A percentile compares a stretch with the other conserved stretches of the same genome.
These are phyloP conservation scores for Amoebophrya sp. DNA, from an alignment of 169 alveolate species.

Conservation along the genomic window DNA sequence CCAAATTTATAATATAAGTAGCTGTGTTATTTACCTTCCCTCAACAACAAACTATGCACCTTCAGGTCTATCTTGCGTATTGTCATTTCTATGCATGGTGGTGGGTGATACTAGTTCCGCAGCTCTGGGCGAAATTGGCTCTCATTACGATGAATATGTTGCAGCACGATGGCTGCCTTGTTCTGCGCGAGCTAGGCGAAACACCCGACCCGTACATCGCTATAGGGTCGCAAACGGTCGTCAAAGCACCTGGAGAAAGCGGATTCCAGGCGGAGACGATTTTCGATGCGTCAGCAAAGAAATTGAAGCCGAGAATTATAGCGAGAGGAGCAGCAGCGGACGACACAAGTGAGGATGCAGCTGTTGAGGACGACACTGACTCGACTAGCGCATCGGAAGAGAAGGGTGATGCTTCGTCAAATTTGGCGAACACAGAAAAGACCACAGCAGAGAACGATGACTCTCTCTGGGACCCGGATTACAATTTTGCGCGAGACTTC, in stretches of 20 bases:
- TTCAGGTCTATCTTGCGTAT: neutral
- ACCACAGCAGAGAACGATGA: neutral
- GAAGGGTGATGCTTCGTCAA: neutral
- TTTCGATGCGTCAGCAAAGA: neutral
- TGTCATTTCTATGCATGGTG: neutral
- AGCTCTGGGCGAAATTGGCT: constrained; percentile 2
- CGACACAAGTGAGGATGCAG: neutral
- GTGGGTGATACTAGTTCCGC: neutral
- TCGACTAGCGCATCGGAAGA: neutral
- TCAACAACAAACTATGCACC: too few relatives aligned
- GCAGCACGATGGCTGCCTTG: constrained; percentile 26
- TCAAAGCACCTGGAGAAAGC: neutral
- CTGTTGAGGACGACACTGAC: neutral
- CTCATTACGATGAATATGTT: neutral
- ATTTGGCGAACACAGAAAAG: neutral
- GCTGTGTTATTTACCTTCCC: too few relatives aligned
- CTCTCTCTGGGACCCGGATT: neutral
- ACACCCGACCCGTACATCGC: constrained; percentile 18
- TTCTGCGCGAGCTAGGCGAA: neutral
- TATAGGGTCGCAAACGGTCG: neutral
- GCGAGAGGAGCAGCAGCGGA: neutral
- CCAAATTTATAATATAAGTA: too few relatives aligned
- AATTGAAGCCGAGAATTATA: too few relatives aligned
- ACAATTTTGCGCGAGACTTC: neutral
- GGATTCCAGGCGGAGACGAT: neutral